Evolutionary conservation across 768 basidiomycete species (phyloP).

Genomic region (Mycena epipterygia): DNA sequence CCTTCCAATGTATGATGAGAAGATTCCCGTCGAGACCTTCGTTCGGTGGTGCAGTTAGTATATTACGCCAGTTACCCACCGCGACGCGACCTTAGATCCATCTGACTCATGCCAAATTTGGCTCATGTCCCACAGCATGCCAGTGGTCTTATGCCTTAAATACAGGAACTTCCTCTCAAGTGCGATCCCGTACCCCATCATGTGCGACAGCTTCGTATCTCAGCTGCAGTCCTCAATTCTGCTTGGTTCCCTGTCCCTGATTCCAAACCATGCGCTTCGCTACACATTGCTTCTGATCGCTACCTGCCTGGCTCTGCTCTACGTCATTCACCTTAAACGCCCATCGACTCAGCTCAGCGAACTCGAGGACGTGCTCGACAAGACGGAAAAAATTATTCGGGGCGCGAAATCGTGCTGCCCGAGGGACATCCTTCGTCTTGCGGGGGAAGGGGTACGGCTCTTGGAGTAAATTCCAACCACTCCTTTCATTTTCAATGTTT

Average conservation of each 20-base stretch:
- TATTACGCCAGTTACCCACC: conserved; percentile 9
- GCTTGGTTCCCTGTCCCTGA: too few species aligned
- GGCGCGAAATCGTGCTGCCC: neutral
- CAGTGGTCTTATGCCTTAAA: too few species aligned
- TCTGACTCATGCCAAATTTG: too few species aligned
- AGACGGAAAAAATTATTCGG: neutral
- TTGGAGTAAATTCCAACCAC: neutral
- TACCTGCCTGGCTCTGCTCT: too few species aligned
- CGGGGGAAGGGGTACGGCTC: neutral
- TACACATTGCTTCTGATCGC: too few species aligned
- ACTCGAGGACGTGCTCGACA: neutral
- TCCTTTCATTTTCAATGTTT: neutral
- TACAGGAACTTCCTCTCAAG: too few species aligned
- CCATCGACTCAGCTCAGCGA: too few species aligned
- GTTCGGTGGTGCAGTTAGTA: neutral
- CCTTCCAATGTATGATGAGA: neutral
- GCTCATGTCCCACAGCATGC: too few species aligned
- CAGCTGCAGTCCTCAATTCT: neutral
- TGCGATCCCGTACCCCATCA: too few species aligned
- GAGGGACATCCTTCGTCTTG: conserved; percentile 1
- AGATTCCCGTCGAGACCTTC: neutral
- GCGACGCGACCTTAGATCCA: conserved; percentile 33
- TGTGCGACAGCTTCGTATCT: neutral
- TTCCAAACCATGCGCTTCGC: too few species aligned
- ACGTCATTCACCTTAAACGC: too few species aligned